Percentiles rank a stretch among this genome's conserved stretches.
phyloP scores from a whole-genome alignment of 192 early-diverging fungal species.

The Chytriomyces confervae region DNA sequence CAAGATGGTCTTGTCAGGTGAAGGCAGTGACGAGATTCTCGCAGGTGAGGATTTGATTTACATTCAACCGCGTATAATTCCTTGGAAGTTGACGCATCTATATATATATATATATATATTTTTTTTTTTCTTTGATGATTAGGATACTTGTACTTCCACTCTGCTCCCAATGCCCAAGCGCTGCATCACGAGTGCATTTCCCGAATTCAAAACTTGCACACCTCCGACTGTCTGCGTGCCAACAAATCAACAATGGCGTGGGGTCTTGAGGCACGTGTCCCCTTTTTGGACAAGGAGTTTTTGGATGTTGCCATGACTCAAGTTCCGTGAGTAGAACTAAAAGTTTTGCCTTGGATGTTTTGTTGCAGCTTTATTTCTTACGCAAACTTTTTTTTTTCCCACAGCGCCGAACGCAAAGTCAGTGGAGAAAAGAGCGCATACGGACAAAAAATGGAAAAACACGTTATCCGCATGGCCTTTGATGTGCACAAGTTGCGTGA shows the following conservation, averaged over 20 bases:
- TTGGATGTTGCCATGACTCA: constrained; percentile 88
- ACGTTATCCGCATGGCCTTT: constrained; percentile 94
- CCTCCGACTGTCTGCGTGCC: constrained; percentile 94
- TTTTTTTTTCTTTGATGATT: background rate
- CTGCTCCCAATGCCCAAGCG: constrained; percentile 77
- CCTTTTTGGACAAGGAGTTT: constrained; percentile 94
- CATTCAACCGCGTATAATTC: no score
- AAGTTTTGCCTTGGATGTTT: background rate
- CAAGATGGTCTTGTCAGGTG: constrained; percentile 99
- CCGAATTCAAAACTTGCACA: constrained; percentile 97
- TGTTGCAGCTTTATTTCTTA: background rate
- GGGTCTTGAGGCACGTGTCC: constrained; percentile 98
- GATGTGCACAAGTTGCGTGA: constrained; percentile 54
- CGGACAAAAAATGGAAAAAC: constrained; percentile 84
- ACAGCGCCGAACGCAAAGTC: constrained; percentile 76
- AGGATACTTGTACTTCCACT: constrained; percentile 97
- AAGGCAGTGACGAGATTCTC: constrained; percentile 96
- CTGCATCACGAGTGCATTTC: constrained; percentile 91
- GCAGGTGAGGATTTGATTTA: constrained; percentile 59
- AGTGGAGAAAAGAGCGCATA: constrained; percentile 66
- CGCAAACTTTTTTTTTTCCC: background rate
- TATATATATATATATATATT: no score
- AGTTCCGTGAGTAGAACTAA: constrained; percentile 52
- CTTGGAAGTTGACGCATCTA: background rate
- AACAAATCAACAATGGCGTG: constrained; percentile 99